Conservation (phyloP, 768 basidiomycete species). For the Crassisporium funariophilum region DNA sequence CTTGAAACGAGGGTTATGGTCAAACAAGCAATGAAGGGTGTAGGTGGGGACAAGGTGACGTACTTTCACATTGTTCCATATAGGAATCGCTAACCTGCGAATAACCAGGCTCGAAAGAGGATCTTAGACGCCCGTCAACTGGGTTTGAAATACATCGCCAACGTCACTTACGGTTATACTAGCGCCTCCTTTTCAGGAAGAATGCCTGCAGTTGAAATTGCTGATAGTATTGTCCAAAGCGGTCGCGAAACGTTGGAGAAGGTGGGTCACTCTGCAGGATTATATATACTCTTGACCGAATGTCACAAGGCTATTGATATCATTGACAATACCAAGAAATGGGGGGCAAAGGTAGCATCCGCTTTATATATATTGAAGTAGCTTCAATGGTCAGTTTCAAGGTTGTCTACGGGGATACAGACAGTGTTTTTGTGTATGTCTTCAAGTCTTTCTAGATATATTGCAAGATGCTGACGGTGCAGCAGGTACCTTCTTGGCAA, state of each 20-base stretch:
- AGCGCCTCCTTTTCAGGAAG: constrained; percentile 92
- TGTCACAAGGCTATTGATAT: constrained; percentile 72
- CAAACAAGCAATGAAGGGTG: constrained; percentile 92
- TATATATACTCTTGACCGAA: not conserved
- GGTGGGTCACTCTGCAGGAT: constrained; percentile 40
- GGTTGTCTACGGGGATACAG: constrained; percentile 98
- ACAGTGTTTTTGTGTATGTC: constrained; percentile 83
- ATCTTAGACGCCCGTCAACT: constrained; percentile 91
- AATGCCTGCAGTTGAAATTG: constrained; percentile 98
- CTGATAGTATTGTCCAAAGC: constrained; percentile 96
- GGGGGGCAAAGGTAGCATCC: constrained; percentile 68
- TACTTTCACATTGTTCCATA: constrained; percentile 1
- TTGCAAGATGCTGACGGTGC: not conserved
- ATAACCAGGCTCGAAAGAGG: constrained; percentile 61
- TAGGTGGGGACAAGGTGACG: constrained; percentile 71
- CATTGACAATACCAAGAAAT: constrained; percentile 76
- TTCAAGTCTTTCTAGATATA: not conserved
- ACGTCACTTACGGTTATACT: constrained; percentile 96
- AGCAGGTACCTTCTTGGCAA: constrained; percentile 79
- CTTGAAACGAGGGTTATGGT: constrained; percentile 98
- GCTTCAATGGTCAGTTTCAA: constrained; percentile 17
- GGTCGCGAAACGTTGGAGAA: constrained; percentile 95
- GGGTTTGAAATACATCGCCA: constrained; percentile 90
- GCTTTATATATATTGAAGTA: not conserved
- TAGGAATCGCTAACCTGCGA: constrained; percentile 3